Conservation (phyloP, 2,329 filamentous ascomycete genomes). For the Blastomyces silverae region DNA sequence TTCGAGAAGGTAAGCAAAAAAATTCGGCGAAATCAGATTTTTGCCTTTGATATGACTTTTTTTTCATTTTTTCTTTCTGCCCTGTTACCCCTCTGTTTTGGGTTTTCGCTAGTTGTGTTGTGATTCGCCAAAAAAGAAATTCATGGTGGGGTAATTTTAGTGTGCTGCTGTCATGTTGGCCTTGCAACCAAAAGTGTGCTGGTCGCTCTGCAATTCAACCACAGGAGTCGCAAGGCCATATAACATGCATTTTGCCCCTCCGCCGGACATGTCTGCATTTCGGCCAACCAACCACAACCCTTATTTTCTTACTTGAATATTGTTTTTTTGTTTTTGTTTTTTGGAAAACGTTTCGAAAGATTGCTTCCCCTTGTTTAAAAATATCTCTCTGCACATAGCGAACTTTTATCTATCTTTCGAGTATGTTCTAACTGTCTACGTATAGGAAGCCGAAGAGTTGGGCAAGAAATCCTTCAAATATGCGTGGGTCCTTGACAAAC, state of each 20-base stretch:
- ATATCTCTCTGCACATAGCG: no score
- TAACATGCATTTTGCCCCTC: background rate
- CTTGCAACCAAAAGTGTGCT: conserved; percentile 1
- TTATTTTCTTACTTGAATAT: no score
- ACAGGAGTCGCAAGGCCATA: background rate
- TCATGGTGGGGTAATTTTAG: conserved; percentile 12
- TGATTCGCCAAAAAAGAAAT: no score
- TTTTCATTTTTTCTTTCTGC: conserved; percentile 17
- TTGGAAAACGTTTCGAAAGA: background rate
- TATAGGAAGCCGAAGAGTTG: conserved; percentile 93
- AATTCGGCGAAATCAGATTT: conserved; percentile 16
- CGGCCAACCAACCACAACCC: background rate
- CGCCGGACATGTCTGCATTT: background rate
- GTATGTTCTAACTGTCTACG: conserved; percentile 20
- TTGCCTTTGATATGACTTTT: conserved; percentile 19
- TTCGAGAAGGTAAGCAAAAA: conserved; percentile 87
- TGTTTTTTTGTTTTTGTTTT: background rate
- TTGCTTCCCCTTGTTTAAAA: no score
- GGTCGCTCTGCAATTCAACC: background rate
- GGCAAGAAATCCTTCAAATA: conserved; percentile 99
- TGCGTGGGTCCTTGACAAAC: conserved; percentile 99
- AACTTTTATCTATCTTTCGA: background rate
- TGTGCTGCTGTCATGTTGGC: background rate
- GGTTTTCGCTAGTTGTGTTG: conserved; percentile 4
- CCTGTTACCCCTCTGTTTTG: conserved; percentile 26